Conservation (phyloP, 1,284 basidiomycete genomes). For the Erythrobasidium hasegawianum region DNA sequence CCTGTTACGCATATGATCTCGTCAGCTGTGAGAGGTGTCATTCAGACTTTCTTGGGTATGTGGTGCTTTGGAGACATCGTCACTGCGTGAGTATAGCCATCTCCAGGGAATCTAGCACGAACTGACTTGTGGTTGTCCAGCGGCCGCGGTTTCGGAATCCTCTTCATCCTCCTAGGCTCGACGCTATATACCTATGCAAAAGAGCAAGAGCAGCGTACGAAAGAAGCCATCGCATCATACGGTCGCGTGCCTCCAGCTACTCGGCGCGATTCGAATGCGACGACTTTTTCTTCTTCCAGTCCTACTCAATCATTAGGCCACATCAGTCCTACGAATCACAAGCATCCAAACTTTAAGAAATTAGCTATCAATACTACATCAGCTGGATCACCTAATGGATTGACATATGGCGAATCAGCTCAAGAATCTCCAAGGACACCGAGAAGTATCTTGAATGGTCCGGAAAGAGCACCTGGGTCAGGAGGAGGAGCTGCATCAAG, state of each 20-base stretch:
- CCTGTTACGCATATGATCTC: conserved; percentile 90
- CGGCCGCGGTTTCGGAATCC: conserved; percentile 72
- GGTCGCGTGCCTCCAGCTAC: background rate
- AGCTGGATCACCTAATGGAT: background rate
- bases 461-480: no score
- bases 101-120: no score
- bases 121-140: conserved; percentile 51
- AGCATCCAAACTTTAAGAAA: background rate
- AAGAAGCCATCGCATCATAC: conserved; percentile 23
- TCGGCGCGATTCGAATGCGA: background rate
- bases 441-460: no score
- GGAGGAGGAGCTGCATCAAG: no score
- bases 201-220: conserved; percentile 38
- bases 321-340: background rate
- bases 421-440: background rate
- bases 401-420: background rate
- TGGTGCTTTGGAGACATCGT: conserved; percentile 71
- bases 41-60: conserved; percentile 68
- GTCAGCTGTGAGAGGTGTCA: conserved; percentile 67
- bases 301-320: background rate
- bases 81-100: conserved; percentile 65
- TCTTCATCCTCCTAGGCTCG: conserved; percentile 71
- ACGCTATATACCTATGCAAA: conserved; percentile 59
- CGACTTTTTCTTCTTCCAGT: background rate
- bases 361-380: background rate